A percentile compares a stretch with the other conserved stretches of the same genome.
phyloP scores from a whole-genome alignment of 164 flowering plant species.

The Pachysandra terminalis region DNA sequence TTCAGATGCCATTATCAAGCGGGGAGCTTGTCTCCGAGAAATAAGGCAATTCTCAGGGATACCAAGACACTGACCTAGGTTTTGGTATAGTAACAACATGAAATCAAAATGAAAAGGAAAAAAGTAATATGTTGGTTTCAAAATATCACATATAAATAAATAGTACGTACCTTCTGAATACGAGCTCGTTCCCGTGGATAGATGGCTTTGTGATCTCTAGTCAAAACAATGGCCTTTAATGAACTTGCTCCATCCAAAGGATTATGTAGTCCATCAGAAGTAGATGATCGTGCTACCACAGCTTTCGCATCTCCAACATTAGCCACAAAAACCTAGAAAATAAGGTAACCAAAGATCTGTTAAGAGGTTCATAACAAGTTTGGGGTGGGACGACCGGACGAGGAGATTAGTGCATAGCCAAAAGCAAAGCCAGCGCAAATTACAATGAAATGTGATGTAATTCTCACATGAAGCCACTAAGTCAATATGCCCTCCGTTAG shows the following conservation, averaged over 20 bases:
- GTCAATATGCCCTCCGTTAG: too few species aligned
- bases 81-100: not conserved
- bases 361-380: not conserved
- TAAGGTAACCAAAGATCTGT: not conserved
- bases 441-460: not conserved
- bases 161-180: conserved; percentile 60
- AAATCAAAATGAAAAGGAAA: not conserved
- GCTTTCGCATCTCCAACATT: conserved; percentile 96
- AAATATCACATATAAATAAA: not conserved
- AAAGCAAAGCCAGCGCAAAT: not conserved
- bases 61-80: not conserved
- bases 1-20: too few species aligned
- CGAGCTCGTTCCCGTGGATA: conserved; percentile 87
- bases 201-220: conserved; percentile 93
- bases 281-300: conserved; percentile 63
- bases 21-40: too few species aligned
- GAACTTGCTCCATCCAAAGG: conserved; percentile 26
- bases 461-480: too few species aligned
- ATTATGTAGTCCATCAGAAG: conserved; percentile 34
- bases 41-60: not conserved
- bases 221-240: conserved; percentile 81
- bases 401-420: not conserved
- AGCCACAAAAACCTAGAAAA: conserved; percentile 73
- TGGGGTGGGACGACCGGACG: too few species aligned
- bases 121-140: not conserved